Conservation (phyloP, 106 monocot genomes). For the Phalaenopsis equestris region DNA sequence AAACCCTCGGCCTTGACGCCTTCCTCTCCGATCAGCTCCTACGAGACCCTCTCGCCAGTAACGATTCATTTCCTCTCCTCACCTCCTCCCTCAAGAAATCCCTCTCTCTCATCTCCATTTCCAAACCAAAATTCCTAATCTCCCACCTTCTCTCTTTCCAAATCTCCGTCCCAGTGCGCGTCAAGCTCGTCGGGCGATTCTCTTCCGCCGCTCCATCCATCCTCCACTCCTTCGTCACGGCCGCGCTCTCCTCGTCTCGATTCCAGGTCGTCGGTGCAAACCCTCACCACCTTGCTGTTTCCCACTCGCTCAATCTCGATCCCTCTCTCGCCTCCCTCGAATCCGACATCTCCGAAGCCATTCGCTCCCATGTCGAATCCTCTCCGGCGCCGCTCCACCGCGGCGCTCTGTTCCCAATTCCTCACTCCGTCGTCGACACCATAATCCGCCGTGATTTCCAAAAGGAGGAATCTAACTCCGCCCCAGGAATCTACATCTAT, state of each 20-base stretch:
- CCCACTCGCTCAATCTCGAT: conserved; percentile 59
- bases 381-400: conserved; percentile 43
- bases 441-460: conserved; percentile 41
- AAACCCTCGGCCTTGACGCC: conserved; percentile 39
- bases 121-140: conserved; percentile 8
- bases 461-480: conserved; percentile 23
- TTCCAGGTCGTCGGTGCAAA: conserved; percentile 40
- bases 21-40: conserved; percentile 43
- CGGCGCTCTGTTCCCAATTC: conserved; percentile 45
- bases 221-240: conserved; percentile 37
- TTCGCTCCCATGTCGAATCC: conserved; percentile 45
- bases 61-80: conserved; percentile 50
- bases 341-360: conserved; percentile 31
- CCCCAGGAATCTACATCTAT: conserved; percentile 65
- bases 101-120: conserved; percentile 17
- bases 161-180: conserved; percentile 57
- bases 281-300: conserved; percentile 46
- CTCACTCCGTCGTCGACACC: conserved; percentile 41
- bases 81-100: conserved; percentile 31
- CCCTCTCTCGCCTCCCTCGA: conserved; percentile 25
- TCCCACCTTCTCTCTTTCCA: conserved; percentile 27
- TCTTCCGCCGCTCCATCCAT: conserved; percentile 41
- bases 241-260: conserved; percentile 32
- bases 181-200: conserved; percentile 63
- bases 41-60: conserved; percentile 31